Evolutionary conservation across 257 asterid genomes (phyloP).

Genomic region (Solanum clarkiae): DNA sequence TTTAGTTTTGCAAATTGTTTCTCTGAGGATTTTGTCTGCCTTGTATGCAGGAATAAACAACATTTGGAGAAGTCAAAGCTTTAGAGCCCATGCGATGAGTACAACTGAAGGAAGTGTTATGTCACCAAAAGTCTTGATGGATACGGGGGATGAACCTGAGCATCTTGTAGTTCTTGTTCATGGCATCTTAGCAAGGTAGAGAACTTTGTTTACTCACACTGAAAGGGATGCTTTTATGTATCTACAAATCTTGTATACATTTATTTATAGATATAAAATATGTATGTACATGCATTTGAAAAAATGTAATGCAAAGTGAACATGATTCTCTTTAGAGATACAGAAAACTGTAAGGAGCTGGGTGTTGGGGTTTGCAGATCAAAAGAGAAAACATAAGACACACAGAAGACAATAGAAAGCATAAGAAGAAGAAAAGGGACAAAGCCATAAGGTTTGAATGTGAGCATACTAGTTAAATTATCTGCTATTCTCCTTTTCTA

Average conservation of each 20-base stretch:
- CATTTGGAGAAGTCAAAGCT: conserved; percentile 31
- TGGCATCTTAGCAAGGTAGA: conserved; percentile 84
- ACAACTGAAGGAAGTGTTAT: conserved; percentile 43
- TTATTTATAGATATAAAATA: background rate
- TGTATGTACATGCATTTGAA: background rate
- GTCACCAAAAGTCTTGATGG: conserved; percentile 21
- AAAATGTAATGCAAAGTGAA: background rate
- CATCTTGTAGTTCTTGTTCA: conserved; percentile 98
- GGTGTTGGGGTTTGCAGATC: background rate
- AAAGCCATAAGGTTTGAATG: background rate
- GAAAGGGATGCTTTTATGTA: background rate
- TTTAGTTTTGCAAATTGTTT: background rate
- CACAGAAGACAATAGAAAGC: background rate
- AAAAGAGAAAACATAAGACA: background rate
- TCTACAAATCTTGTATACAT: background rate
- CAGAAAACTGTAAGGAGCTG: background rate
- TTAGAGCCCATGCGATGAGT: conserved; percentile 59
- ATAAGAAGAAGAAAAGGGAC: background rate
- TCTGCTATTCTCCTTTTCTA: background rate
- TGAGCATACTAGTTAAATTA: background rate
- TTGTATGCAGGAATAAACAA: conserved; percentile 38
- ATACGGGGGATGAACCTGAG: conserved; percentile 49
- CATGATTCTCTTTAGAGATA: background rate
- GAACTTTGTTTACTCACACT: background rate
- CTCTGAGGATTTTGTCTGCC: background rate